phyloP scores from a whole-genome alignment of 768 basidiomycete species.

The Psilocybe cubensis region DNA sequence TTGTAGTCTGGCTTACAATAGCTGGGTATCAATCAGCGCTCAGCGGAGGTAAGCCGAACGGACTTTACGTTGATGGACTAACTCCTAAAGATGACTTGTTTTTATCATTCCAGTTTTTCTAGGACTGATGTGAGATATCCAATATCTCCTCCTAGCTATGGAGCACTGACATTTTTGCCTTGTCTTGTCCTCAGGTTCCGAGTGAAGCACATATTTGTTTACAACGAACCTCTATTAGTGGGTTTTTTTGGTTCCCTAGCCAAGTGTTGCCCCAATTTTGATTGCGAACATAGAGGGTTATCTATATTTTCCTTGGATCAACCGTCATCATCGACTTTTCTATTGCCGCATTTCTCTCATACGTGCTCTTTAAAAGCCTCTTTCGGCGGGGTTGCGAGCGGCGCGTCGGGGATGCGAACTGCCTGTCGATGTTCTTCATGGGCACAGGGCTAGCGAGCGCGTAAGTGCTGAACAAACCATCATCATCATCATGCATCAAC shows the following conservation, averaged over 20 bases:
- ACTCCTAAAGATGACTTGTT: background rate
- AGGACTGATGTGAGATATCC: background rate
- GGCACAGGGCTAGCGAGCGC: slow-evolving; percentile 16
- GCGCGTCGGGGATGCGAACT: slow-evolving; percentile 9
- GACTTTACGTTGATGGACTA: no score
- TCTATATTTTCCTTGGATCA: background rate
- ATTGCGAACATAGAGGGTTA: background rate
- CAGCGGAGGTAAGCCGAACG: no score
- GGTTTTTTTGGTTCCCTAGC: background rate
- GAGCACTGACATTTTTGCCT: no score
- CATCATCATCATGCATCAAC: no score
- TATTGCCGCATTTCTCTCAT: slow-evolving; percentile 13
- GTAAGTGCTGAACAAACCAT: slow-evolving; percentile 2
- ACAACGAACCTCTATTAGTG: background rate
- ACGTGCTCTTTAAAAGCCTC: slow-evolving; percentile 9
- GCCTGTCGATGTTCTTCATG: slow-evolving; percentile 14
- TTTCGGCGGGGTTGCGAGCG: slow-evolving; percentile 1
- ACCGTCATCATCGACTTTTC: background rate
- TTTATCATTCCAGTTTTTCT: background rate
- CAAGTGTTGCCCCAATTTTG: background rate
- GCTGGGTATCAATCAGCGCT: no score
- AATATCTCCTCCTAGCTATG: no score
- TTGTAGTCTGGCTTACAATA: no score
- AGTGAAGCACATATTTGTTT: background rate
- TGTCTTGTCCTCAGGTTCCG: background rate